Percentiles rank a stretch among this genome's conserved stretches.
These are phyloP conservation scores for Lepidium aucheri DNA, from an alignment of 345 rosid genomes.

Conservation along the genomic window DNA sequence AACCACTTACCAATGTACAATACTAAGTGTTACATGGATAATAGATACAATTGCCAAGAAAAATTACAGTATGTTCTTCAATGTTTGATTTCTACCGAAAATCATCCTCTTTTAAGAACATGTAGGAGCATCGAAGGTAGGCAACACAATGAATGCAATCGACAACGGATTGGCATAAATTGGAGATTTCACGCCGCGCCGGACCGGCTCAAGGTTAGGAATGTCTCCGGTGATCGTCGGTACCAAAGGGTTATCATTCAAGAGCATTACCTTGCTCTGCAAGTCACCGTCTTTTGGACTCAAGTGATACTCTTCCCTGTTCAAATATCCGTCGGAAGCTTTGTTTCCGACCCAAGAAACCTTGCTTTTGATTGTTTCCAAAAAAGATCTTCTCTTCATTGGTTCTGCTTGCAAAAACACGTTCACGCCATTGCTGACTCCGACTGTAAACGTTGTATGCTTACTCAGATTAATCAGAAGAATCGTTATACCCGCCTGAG, in stretches of 20 bases:
- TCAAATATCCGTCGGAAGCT: conserved; percentile 33
- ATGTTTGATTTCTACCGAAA: neutral
- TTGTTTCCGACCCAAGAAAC: conserved; percentile 59
- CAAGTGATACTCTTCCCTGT: conserved; percentile 85
- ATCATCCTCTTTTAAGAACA: conserved; percentile 33
- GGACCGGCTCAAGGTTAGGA: conserved; percentile 55
- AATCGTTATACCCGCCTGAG: conserved; percentile 72
- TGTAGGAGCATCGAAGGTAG: conserved; percentile 68
- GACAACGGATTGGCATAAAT: conserved; percentile 48
- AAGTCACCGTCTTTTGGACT: conserved; percentile 65
- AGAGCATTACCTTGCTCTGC: conserved; percentile 58
- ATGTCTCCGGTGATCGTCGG: conserved; percentile 43
- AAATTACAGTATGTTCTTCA: neutral
- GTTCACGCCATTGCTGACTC: conserved; percentile 39
- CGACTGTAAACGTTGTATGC: conserved; percentile 42
- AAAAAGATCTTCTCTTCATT: conserved; percentile 24
- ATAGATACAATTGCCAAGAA: neutral
- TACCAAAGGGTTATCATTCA: conserved; percentile 64
- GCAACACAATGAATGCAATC: conserved; percentile 65
- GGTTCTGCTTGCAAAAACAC: conserved; percentile 19
- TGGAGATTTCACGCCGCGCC: conserved; percentile 35
- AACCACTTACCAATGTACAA: neutral
- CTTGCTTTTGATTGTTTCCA: conserved; percentile 41
- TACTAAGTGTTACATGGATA: neutral
- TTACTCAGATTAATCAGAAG: conserved; percentile 79